A percentile compares a stretch with the other conserved stretches of the same genome.
These are phyloP conservation scores for Darksidea phi DNA, from an alignment of 495 filamentous ascomycete genomes.

Conservation along the genomic window DNA sequence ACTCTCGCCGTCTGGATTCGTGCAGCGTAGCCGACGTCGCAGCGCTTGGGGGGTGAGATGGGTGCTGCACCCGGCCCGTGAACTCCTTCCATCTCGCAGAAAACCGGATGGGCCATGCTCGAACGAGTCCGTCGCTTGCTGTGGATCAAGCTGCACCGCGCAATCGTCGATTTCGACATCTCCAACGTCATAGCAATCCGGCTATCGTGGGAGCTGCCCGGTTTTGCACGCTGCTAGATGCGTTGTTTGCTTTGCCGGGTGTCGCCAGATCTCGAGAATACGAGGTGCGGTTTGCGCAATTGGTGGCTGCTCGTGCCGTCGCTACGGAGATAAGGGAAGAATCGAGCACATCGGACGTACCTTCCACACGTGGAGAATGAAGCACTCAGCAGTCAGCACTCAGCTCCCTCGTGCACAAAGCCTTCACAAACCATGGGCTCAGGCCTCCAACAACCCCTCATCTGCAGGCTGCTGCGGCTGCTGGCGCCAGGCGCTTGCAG, in stretches of 20 bases:
- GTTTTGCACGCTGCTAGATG: not conserved
- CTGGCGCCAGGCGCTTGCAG: constrained; percentile 34
- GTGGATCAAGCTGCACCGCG: constrained; percentile 5
- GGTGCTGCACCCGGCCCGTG: constrained; percentile 26
- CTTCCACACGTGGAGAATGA: constrained; percentile 16
- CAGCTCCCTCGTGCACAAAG: constrained; percentile 23
- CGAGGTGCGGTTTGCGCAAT: constrained; percentile 22
- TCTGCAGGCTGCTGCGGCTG: constrained; percentile 28
- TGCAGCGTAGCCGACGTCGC: constrained; percentile 33
- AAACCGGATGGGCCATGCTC: constrained; percentile 24
- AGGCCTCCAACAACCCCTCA: constrained; percentile 23
- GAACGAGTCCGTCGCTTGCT: constrained; percentile 9
- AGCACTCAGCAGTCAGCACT: not conserved
- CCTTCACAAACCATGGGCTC: constrained; percentile 6
- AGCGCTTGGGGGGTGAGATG: constrained; percentile 24
- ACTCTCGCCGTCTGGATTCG: constrained; percentile 30
- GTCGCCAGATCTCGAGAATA: constrained; percentile 6
- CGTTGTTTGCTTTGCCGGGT: constrained; percentile 4
- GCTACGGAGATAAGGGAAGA: constrained; percentile 21
- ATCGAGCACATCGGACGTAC: constrained; percentile 29
- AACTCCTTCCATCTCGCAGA: constrained; percentile 20
- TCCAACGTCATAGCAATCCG: constrained; percentile 20
- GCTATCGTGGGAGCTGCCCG: constrained; percentile 1
- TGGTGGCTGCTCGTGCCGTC: constrained; percentile 25
- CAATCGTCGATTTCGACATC: constrained; percentile 8